These are phyloP conservation scores for Phytophthora pinifolia DNA, from an alignment of 352 stramenopile species.

Conservation along the genomic window DNA sequence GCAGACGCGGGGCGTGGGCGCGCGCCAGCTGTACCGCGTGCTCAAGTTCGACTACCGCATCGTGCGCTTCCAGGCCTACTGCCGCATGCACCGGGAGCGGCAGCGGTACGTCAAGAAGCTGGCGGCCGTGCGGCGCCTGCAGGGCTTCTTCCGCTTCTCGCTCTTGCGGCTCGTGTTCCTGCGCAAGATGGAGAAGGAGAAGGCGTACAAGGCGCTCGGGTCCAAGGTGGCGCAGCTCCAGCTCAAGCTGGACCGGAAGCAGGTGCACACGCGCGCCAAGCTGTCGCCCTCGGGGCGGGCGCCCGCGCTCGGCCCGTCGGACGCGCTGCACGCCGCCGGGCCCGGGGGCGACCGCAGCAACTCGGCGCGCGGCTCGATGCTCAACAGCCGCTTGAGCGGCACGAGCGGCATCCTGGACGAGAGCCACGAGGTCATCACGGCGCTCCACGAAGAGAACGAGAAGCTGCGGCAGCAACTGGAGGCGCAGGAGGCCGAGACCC, in stretches of 20 bases:
- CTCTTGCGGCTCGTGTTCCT: constrained; percentile 75
- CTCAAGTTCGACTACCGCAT: constrained; percentile 83
- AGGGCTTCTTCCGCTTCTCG: constrained; percentile 81
- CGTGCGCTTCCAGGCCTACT: constrained; percentile 73
- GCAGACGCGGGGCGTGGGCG: constrained; percentile 48
- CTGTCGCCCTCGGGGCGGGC: constrained; percentile 45
- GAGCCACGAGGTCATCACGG: constrained; percentile 86
- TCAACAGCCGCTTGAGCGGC: constrained; percentile 57
- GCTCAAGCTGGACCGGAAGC: constrained; percentile 68
- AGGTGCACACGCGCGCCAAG: constrained; percentile 39
- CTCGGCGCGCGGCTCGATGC: constrained; percentile 53
- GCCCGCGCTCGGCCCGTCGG: constrained; percentile 29
- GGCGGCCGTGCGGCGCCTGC: constrained; percentile 50
- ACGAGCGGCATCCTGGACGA: constrained; percentile 83
- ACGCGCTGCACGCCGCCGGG: constrained; percentile 18
- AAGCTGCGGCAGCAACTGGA: constrained; percentile 72
- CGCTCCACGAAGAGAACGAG: constrained; percentile 83
- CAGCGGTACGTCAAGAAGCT: constrained; percentile 56
- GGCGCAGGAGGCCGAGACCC: constrained; percentile 71
- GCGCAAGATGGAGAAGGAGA: constrained; percentile 81
- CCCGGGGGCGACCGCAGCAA: constrained; percentile 21
- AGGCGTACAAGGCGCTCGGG: constrained; percentile 70
- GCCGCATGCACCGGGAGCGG: constrained; percentile 53
- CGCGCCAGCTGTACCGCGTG: constrained; percentile 62
- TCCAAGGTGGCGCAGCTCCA: constrained; percentile 75